These are phyloP conservation scores for Delitschia confertaspora DNA, from an alignment of 495 filamentous ascomycete species.

Conservation along the genomic window DNA sequence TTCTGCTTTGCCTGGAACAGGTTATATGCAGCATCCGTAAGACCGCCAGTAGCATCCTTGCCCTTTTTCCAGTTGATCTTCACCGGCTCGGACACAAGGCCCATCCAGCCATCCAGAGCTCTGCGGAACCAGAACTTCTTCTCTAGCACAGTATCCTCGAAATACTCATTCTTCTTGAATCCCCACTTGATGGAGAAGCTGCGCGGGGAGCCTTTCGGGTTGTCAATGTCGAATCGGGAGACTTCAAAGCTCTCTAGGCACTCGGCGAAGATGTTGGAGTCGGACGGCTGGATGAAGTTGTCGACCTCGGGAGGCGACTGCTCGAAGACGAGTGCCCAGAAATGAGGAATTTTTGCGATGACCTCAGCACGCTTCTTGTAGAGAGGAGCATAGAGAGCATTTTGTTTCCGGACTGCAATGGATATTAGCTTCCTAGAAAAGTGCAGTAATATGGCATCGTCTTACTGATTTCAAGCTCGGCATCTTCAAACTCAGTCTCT, in stretches of 20 bases:
- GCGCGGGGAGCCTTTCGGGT: slow-evolving; percentile 50
- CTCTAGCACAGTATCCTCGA: slow-evolving; percentile 63
- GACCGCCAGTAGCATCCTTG: slow-evolving; percentile 71
- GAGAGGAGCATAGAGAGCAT: slow-evolving; percentile 44
- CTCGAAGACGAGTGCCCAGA: slow-evolving; percentile 84
- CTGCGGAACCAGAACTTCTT: slow-evolving; percentile 83
- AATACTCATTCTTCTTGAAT: slow-evolving; percentile 63
- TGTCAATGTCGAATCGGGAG: slow-evolving; percentile 63
- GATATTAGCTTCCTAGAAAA: not conserved
- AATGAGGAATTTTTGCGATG: slow-evolving; percentile 61
- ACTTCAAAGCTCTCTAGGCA: slow-evolving; percentile 57
- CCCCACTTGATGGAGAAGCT: slow-evolving; percentile 53
- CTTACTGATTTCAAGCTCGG: slow-evolving; percentile 59
- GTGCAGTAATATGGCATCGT: not conserved
- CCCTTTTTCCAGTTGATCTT: slow-evolving; percentile 79
- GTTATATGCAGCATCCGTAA: slow-evolving; percentile 60
- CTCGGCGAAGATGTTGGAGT: slow-evolving; percentile 57
- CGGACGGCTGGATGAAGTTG: slow-evolving; percentile 69
- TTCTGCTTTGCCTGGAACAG: slow-evolving; percentile 59
- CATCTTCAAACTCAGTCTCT: slow-evolving; percentile 54
- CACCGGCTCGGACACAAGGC: slow-evolving; percentile 76
- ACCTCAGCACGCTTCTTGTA: slow-evolving; percentile 64
- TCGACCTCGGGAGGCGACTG: slow-evolving; percentile 76
- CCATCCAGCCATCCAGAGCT: slow-evolving; percentile 54
- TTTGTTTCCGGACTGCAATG: slow-evolving; percentile 48